phyloP scores from a whole-genome alignment of 83 land plant species.

The Picea abies region DNA sequence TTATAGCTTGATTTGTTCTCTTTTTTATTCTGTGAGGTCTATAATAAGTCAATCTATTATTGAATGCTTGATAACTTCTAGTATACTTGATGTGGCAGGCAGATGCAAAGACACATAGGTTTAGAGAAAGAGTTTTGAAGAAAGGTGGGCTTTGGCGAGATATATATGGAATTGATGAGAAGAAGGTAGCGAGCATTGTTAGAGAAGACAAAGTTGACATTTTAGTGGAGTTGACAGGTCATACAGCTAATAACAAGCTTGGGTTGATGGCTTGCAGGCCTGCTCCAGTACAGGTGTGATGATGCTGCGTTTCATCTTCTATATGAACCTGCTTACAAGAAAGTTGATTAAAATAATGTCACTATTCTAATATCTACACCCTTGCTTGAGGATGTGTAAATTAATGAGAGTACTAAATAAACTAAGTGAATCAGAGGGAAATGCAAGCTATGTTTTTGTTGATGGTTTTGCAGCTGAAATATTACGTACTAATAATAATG shows the following conservation, averaged over 20 bases:
- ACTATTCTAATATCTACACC: not conserved
- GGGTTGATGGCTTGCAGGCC: slow-evolving; percentile 96
- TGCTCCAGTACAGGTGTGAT: slow-evolving; percentile 89
- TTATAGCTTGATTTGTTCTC: not conserved
- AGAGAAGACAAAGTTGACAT: slow-evolving; percentile 96
- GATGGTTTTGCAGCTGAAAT: not conserved
- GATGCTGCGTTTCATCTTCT: not conserved
- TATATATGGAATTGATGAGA: slow-evolving; percentile 94
- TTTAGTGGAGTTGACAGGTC: slow-evolving; percentile 96
- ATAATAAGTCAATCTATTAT: not conserved
- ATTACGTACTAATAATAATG: not conserved
- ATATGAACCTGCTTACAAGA: too few relatives aligned
- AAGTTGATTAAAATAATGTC: not conserved
- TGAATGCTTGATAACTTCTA: not conserved
- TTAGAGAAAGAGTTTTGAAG: slow-evolving; percentile 80
- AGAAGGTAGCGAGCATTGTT: slow-evolving; percentile 88
- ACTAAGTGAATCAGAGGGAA: not conserved
- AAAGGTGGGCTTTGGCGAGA: slow-evolving; percentile 96
- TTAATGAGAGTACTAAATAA: not conserved
- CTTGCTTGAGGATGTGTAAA: not conserved
- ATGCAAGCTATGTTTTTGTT: not conserved
- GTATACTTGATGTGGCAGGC: slow-evolving; percentile 46
- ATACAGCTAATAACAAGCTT: slow-evolving; percentile 92
- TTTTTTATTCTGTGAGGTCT: not conserved
- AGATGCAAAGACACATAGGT: slow-evolving; percentile 90